phyloP scores from a whole-genome alignment of 805 yeast species.

The Schwanniomyces polymorphus region DNA sequence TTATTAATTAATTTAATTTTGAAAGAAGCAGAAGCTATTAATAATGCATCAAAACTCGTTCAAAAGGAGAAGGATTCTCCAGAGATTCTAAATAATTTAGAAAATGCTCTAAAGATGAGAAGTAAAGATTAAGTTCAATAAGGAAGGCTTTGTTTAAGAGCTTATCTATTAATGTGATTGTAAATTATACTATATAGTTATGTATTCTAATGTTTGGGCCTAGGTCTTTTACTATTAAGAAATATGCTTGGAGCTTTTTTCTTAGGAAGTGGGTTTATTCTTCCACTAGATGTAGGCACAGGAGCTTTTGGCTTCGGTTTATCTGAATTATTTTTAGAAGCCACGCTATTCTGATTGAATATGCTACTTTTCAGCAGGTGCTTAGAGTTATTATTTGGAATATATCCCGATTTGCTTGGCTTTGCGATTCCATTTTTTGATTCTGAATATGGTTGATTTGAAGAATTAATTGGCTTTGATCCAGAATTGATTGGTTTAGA shows the following conservation, averaged over 20 bases:
- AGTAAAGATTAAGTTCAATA: not conserved
- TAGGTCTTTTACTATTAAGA: conserved; percentile 10
- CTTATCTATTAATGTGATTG: not conserved
- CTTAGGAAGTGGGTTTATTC: conserved; percentile 2
- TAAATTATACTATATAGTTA: not conserved
- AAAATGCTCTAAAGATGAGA: not conserved
- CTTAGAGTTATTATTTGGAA: not conserved
- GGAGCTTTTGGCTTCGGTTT: not conserved
- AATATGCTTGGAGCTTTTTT: conserved; percentile 12
- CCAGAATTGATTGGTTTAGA: no score
- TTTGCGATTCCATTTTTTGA: not conserved
- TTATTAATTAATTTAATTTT: conserved; percentile 9
- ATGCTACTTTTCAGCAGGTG: not conserved
- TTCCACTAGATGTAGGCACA: conserved; percentile 6
- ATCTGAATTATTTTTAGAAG: not conserved
- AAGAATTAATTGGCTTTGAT: no score
- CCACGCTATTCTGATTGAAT: not conserved
- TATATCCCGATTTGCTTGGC: not conserved
- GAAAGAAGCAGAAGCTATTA: conserved; percentile 23
- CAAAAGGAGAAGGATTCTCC: conserved; percentile 4
- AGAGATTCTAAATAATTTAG: conserved; percentile 3
- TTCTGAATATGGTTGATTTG: not conserved
- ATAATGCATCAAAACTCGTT: conserved; percentile 10
- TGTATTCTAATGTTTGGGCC: conserved; percentile 3
- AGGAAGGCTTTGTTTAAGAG: not conserved